Evolutionary conservation across 768 basidiomycete species (phyloP).

Genomic region (Bullera alba): DNA sequence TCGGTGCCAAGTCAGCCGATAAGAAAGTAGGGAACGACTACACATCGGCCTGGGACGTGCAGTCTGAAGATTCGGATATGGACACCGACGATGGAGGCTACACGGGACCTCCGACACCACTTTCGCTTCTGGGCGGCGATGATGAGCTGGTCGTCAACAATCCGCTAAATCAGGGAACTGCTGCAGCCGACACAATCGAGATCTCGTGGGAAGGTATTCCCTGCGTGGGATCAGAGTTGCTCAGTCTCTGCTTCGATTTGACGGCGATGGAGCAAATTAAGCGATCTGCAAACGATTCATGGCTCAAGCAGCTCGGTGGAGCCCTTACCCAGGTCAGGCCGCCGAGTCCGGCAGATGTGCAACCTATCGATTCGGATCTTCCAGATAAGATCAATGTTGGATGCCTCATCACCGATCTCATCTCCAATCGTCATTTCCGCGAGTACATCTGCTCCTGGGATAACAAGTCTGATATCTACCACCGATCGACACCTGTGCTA

Average conservation of each 20-base stretch:
- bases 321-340: too few relatives aligned
- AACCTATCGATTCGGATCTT: too few relatives aligned
- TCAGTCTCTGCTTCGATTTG: too few relatives aligned
- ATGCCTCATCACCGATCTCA: slow-evolving; percentile 10
- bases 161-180: background rate
- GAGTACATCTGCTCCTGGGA: too few relatives aligned
- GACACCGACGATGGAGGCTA: slow-evolving; percentile 21
- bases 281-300: too few relatives aligned
- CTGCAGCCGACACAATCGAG: background rate
- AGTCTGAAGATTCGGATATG: slow-evolving; percentile 14
- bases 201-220: slow-evolving; percentile 8
- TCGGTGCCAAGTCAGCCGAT: slow-evolving; percentile 6
- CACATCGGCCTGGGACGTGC: slow-evolving; percentile 23
- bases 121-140: slow-evolving; percentile 9
- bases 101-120: slow-evolving; percentile 27
- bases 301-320: too few relatives aligned
- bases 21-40: slow-evolving; percentile 11
- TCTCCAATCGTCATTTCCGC: slow-evolving; percentile 12
- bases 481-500: too few relatives aligned
- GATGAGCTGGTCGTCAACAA: background rate
- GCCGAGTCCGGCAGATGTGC: too few relatives aligned
- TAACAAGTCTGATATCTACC: too few relatives aligned
- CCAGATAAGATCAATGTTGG: too few relatives aligned
- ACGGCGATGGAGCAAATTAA: too few relatives aligned
- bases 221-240: slow-evolving; percentile 21